phyloP scores from a whole-genome alignment of 305 asterid genomes.

The Vinca major region DNA sequence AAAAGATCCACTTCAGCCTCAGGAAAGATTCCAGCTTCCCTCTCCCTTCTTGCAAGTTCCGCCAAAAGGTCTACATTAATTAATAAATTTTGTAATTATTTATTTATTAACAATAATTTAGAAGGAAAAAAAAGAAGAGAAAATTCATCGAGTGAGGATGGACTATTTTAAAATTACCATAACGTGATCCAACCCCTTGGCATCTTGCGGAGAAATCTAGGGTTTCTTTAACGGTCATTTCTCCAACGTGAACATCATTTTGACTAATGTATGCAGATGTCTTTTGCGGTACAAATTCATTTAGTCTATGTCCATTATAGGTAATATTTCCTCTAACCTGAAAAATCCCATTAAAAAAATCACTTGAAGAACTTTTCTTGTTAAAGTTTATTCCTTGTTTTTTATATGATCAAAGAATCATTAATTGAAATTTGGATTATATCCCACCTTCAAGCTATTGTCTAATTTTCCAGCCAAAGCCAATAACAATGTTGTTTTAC shows the following conservation, averaged over 20 bases:
- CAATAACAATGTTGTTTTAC: conserved; percentile 53
- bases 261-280: conserved; percentile 95
- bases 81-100: background rate
- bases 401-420: background rate
- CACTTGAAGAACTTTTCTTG: background rate
- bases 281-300: conserved; percentile 73
- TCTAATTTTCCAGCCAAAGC: conserved; percentile 54
- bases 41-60: conserved; percentile 90
- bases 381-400: background rate
- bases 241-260: conserved; percentile 84
- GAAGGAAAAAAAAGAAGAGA: too few relatives aligned
- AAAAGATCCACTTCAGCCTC: conserved; percentile 89
- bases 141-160: too few relatives aligned
- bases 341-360: background rate
- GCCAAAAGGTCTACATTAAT: conserved; percentile 48
- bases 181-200: conserved; percentile 84
- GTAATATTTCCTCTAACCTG: conserved; percentile 67
- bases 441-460: conserved; percentile 34
- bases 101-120: too few relatives aligned
- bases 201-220: conserved; percentile 91
- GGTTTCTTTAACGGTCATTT: conserved; percentile 93
- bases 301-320: conserved; percentile 65
- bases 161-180: conserved; percentile 37
- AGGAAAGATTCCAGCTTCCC: conserved; percentile 74
- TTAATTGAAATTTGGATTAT: background rate